phyloP scores from a whole-genome alignment of 2,329 filamentous ascomycete species.

The Apiospora aurea region DNA sequence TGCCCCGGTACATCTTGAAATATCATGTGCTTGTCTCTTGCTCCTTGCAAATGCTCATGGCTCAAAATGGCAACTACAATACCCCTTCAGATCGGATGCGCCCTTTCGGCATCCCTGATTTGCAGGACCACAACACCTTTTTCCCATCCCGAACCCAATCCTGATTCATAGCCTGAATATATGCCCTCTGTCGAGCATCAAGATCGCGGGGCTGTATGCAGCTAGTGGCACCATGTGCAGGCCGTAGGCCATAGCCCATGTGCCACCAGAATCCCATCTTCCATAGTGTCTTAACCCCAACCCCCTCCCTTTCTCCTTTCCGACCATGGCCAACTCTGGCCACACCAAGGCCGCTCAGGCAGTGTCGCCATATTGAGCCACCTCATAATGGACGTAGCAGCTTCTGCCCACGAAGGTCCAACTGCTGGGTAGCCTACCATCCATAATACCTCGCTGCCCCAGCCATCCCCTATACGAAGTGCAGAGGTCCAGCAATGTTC shows the following conservation, averaged over 20 bases:
- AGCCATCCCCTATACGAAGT: neutral
- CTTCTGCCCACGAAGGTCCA: neutral
- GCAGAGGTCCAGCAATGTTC: neutral
- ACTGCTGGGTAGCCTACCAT: neutral
- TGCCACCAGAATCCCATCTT: neutral
- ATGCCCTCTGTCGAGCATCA: neutral
- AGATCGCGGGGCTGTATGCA: neutral
- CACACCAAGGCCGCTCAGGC: neutral
- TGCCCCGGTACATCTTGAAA: constrained; percentile 13
- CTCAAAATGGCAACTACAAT: neutral
- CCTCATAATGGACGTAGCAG: neutral
- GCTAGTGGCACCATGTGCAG: neutral
- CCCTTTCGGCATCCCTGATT: neutral
- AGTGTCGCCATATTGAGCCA: neutral
- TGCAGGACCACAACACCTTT: neutral
- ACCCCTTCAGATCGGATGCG: neutral
- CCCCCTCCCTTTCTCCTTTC: neutral
- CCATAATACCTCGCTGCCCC: neutral
- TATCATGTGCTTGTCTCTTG: constrained; percentile 4
- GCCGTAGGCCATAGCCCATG: neutral
- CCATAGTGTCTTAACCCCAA: neutral
- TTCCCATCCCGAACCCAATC: neutral
- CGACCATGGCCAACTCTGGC: neutral
- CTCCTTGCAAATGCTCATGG: constrained; percentile 8
- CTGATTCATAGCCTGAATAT: constrained; percentile 9